Evolutionary conservation across 1,284 basidiomycete species (phyloP).

Genomic region (Rhodofomes roseus): DNA sequence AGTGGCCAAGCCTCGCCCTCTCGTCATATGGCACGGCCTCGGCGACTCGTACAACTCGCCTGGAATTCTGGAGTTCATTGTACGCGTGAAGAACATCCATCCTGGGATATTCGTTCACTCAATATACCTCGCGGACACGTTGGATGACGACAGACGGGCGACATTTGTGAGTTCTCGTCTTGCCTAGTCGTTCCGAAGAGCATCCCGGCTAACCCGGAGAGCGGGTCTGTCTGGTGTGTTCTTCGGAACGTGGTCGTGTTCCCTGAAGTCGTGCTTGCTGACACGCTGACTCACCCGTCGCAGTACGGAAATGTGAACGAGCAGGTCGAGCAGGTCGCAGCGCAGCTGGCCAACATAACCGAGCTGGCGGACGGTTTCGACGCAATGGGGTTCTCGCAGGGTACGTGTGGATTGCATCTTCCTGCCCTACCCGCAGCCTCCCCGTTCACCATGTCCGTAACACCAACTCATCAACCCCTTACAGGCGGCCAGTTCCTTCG

Average conservation of each 20-base stretch:
- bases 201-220: too few relatives aligned
- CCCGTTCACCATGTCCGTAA: too few relatives aligned
- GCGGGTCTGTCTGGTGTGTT: not conserved
- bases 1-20: constrained; percentile 42
- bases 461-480: not conserved
- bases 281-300: not conserved
- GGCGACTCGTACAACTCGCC: constrained; percentile 66
- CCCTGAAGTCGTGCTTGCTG: not conserved
- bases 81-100: constrained; percentile 65
- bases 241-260: not conserved
- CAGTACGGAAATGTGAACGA: constrained; percentile 81
- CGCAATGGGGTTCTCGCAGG: constrained; percentile 92
- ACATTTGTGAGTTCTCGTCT: constrained; percentile 60
- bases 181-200: not conserved
- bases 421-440: constrained; percentile 7
- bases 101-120: constrained; percentile 87
- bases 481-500: constrained; percentile 84
- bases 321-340: constrained; percentile 64
- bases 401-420: constrained; percentile 31
- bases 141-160: constrained; percentile 72
- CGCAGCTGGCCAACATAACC: constrained; percentile 64
- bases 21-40: constrained; percentile 96
- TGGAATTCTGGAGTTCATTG: constrained; percentile 69
- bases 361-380: constrained; percentile 81
- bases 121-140: constrained; percentile 67